Conservation (phyloP, 805 yeast genomes). For the Metahyphopichia silvanorum region DNA sequence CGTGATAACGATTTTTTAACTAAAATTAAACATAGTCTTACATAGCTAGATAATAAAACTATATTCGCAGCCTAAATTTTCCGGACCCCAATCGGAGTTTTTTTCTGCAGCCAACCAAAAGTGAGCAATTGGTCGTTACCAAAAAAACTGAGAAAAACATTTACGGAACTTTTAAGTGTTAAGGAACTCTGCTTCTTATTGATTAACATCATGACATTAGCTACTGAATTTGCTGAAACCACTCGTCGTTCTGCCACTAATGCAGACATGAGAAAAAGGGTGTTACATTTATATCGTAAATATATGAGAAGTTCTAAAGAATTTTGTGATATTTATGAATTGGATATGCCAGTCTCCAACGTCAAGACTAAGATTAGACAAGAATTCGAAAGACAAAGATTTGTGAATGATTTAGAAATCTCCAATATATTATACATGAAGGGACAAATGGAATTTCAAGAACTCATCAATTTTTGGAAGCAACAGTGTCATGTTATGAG, state of each 20-base stretch:
- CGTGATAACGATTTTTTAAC: slow-evolving; percentile 33
- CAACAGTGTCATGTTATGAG: slow-evolving; percentile 82
- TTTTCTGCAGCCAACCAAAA: slow-evolving; percentile 25
- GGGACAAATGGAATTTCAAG: slow-evolving; percentile 91
- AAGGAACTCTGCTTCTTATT: neutral
- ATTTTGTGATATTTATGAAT: slow-evolving; percentile 61
- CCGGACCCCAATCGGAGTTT: too few relatives aligned
- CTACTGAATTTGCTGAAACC: slow-evolving; percentile 84
- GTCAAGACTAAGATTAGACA: slow-evolving; percentile 84
- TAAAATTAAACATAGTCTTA: too few relatives aligned
- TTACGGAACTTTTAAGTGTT: neutral
- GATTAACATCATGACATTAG: slow-evolving; percentile 47
- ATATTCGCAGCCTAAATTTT: too few relatives aligned
- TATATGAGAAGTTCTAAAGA: slow-evolving; percentile 61
- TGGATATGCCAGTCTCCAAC: slow-evolving; percentile 74
- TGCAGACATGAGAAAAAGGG: slow-evolving; percentile 60
- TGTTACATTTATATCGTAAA: slow-evolving; percentile 69
- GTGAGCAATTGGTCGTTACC: slow-evolving; percentile 7
- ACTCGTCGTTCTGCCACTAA: slow-evolving; percentile 62
- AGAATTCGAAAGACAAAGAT: slow-evolving; percentile 84
- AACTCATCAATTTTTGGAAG: slow-evolving; percentile 84
- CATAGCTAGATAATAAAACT: too few relatives aligned
- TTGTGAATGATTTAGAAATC: slow-evolving; percentile 61
- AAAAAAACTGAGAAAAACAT: slow-evolving; percentile 1
- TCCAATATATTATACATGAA: slow-evolving; percentile 70